phyloP scores from a whole-genome alignment of 1,284 basidiomycete species.

The Cryptococcus neoformans region DNA sequence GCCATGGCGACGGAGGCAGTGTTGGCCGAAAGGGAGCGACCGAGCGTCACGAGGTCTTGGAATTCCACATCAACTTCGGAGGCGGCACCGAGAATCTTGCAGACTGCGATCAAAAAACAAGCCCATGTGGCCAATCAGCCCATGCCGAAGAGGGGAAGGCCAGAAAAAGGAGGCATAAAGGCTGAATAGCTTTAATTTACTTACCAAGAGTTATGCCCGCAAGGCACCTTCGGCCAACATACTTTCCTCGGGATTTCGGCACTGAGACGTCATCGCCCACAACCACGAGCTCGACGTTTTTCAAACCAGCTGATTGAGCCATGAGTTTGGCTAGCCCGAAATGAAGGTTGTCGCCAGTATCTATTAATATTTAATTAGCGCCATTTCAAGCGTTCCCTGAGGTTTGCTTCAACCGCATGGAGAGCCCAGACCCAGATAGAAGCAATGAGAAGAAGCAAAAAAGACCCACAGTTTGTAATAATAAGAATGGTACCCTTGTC shows the following conservation, averaged over 20 bases:
- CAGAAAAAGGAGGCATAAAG: too few species aligned
- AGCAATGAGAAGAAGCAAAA: too few species aligned
- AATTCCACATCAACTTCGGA: constrained; percentile 36
- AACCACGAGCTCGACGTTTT: constrained; percentile 52
- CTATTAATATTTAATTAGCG: constrained; percentile 13
- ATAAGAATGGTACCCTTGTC: constrained; percentile 49
- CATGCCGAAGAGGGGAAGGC: too few species aligned
- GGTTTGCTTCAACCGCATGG: too few species aligned
- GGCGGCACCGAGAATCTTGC: constrained; percentile 46
- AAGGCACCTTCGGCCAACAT: constrained; percentile 52
- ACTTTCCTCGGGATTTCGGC: constrained; percentile 49
- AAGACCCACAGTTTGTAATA: constrained; percentile 51
- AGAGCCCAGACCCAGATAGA: too few species aligned
- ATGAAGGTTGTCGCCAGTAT: constrained; percentile 53
- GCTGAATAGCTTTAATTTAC: neutral
- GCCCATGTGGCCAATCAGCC: too few species aligned
- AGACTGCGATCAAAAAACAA: constrained; percentile 23
- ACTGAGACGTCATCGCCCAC: constrained; percentile 54
- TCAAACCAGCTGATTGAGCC: constrained; percentile 37
- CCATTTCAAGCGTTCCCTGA: neutral
- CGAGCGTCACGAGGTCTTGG: constrained; percentile 35
- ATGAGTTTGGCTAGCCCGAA: constrained; percentile 50
- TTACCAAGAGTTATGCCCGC: constrained; percentile 49
- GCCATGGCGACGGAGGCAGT: constrained; percentile 51
- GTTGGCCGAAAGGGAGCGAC: constrained; percentile 39